Evolutionary conservation across 2,329 filamentous ascomycete genomes (phyloP).

Genomic region (Diaporthe caulivora): DNA sequence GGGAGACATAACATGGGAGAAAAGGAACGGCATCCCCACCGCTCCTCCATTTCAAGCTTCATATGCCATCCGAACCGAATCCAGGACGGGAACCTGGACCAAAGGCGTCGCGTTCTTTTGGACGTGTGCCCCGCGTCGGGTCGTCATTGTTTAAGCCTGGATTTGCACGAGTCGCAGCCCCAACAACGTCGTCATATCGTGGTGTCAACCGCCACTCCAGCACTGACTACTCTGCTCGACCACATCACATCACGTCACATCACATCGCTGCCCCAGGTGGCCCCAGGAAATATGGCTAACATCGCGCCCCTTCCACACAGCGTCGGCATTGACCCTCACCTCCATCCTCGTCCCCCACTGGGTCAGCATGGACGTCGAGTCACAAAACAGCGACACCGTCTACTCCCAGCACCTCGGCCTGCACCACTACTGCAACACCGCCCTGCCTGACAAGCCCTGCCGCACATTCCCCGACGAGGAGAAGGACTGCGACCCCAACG

Average conservation of each 20-base stretch:
- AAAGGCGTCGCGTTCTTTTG: neutral
- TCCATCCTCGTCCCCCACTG: conserved; percentile 79
- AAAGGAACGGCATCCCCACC: neutral
- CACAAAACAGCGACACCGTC: conserved; percentile 56
- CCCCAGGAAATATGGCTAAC: conserved; percentile 47
- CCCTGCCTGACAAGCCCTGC: conserved; percentile 65
- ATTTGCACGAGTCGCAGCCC: conserved; percentile 11
- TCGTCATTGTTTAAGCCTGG: neutral
- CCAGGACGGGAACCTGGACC: neutral
- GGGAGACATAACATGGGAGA: neutral
- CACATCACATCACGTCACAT: neutral
- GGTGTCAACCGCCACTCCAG: neutral
- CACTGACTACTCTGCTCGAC: too few species aligned
- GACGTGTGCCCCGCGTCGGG: conserved; percentile 10
- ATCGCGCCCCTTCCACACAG: conserved; percentile 55
- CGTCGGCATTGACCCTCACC: conserved; percentile 77
- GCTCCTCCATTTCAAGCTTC: neutral
- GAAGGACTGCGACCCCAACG: conserved; percentile 73
- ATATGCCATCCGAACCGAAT: neutral
- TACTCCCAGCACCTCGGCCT: conserved; percentile 78
- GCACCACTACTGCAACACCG: conserved; percentile 82
- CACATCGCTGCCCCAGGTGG: neutral
- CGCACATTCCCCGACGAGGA: conserved; percentile 74
- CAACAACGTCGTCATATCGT: conserved; percentile 29
- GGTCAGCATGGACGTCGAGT: conserved; percentile 73